Evolutionary conservation across 2,329 filamentous ascomycete genomes (phyloP).

Genomic region (Cordyceps fumosorosea): DNA sequence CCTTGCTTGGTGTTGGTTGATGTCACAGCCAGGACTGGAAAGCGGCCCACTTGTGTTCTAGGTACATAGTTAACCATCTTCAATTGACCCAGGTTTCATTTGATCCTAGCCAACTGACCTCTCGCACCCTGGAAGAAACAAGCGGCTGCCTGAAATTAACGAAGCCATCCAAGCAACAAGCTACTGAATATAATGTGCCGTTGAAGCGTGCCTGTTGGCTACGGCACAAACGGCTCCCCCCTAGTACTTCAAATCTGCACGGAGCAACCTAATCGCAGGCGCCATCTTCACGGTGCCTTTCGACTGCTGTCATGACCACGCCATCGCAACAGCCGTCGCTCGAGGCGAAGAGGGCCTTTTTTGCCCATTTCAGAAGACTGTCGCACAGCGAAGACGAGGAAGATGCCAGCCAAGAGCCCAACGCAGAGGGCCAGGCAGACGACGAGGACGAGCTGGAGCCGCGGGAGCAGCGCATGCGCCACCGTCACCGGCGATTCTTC

Average conservation of each 20-base stretch:
- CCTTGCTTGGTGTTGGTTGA: background rate
- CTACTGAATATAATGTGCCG: background rate
- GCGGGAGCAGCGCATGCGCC: constrained; percentile 28
- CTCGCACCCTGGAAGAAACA: background rate
- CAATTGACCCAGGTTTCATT: too few species aligned
- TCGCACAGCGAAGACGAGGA: constrained; percentile 26
- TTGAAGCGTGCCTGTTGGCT: background rate
- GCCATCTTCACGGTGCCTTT: background rate
- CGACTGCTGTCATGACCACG: constrained; percentile 17
- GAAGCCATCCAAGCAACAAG: background rate
- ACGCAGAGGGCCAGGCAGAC: background rate
- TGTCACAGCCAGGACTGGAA: background rate
- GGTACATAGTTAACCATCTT: too few species aligned
- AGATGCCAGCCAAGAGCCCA: background rate
- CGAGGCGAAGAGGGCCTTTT: constrained; percentile 40
- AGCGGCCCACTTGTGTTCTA: background rate
- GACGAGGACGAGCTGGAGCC: constrained; percentile 24
- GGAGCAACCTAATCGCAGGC: too few species aligned
- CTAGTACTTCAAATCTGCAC: background rate
- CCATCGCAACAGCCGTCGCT: constrained; percentile 17
- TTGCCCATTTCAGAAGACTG: constrained; percentile 32
- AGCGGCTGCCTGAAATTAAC: background rate
- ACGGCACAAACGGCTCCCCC: too few species aligned
- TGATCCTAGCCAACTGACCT: background rate
- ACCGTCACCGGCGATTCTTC: constrained; percentile 25